Percentiles rank a stretch among this genome's conserved stretches.
Conservation (phyloP, 139 green algal species). For the Coccomyxa sp. region DNA sequence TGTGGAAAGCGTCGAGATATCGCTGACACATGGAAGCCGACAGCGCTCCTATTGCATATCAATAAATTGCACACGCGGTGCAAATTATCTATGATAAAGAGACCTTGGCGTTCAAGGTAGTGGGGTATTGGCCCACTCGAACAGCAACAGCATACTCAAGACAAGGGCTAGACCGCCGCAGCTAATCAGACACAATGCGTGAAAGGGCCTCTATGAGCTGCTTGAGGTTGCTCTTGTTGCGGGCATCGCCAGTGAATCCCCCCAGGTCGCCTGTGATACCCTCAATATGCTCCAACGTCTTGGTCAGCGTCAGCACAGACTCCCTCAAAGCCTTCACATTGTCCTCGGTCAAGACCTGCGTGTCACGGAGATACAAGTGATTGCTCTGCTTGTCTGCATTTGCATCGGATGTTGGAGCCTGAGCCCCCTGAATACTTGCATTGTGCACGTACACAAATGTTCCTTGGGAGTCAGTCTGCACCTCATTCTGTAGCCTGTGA, state of each 20-base stretch:
- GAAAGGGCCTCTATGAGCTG: constrained; percentile 82
- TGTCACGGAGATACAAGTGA: neutral
- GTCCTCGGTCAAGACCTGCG: constrained; percentile 81
- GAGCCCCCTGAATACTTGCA: neutral
- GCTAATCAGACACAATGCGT: constrained; percentile 76
- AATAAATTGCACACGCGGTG: too few species aligned
- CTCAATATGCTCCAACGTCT: constrained; percentile 76
- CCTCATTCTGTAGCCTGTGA: constrained; percentile 73
- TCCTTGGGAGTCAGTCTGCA: neutral
- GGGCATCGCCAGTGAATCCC: constrained; percentile 64
- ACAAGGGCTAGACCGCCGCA: neutral
- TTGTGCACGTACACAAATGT: neutral
- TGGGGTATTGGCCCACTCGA: too few species aligned
- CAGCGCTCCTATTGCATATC: too few species aligned
- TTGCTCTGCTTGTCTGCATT: neutral
- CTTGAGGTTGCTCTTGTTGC: constrained; percentile 76
- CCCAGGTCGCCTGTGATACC: constrained; percentile 60
- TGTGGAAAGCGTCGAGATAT: too few species aligned
- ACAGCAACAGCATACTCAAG: too few species aligned
- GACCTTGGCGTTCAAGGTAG: too few species aligned
- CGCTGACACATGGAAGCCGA: too few species aligned
- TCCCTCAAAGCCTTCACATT: constrained; percentile 83
- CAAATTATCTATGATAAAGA: too few species aligned
- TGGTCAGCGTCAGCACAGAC: constrained; percentile 69
- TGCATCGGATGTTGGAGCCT: neutral